phyloP scores from a whole-genome alignment of 208 protist species.

The Acanthamoeba lenticulata region DNA sequence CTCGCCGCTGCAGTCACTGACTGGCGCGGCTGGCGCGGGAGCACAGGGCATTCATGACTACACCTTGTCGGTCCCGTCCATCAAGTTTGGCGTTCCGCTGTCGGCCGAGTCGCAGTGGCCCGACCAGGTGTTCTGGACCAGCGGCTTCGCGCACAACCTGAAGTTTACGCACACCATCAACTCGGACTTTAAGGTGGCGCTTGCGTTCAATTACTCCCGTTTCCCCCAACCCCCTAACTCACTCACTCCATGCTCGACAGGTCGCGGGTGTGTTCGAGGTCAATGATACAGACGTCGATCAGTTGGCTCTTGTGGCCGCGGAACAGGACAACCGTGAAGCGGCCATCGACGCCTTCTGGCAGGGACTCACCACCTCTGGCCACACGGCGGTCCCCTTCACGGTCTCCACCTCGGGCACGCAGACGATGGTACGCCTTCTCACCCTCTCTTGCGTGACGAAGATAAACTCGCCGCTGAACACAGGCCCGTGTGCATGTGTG shows the following conservation, averaged over 20 bases:
- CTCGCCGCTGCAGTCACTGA: not conserved
- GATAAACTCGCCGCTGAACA: not conserved
- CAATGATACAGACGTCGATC: not conserved
- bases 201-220: not conserved
- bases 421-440: not conserved
- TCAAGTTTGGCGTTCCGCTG: constrained; percentile 55
- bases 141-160: constrained; percentile 49
- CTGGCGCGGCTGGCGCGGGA: not conserved
- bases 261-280: not conserved
- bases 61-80: not conserved
- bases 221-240: not conserved
- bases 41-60: constrained; percentile 42
- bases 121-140: constrained; percentile 51
- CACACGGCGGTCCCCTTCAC: not conserved
- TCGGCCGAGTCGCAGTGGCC: not conserved
- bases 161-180: constrained; percentile 24
- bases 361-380: not conserved
- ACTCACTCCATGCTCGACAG: not conserved
- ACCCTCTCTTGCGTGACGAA: not conserved
- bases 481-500: too few relatives aligned
- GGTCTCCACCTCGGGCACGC: not conserved
- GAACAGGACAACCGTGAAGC: not conserved
- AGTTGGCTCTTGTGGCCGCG: not conserved
- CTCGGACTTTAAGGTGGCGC: not conserved
- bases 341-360: not conserved